phyloP scores from a whole-genome alignment of 257 asterid species.

The Dorcoceras hygrometricum region DNA sequence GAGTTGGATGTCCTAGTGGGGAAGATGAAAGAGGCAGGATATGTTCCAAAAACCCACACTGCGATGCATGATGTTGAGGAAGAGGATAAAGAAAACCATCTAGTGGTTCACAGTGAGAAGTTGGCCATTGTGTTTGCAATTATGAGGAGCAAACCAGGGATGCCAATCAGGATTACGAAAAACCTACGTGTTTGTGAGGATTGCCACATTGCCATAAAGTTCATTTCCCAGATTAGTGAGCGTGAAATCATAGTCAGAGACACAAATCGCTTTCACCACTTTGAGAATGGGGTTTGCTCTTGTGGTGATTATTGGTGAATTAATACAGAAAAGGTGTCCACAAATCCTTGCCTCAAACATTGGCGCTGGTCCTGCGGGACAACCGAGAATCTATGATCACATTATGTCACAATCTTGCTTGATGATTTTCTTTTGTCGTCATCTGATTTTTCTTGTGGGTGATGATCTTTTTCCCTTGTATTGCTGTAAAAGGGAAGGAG shows the following conservation, averaged over 20 bases:
- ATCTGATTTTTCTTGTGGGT: no score
- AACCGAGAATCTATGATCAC: neutral
- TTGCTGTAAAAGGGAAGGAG: no score
- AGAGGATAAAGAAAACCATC: slow-evolving; percentile 86
- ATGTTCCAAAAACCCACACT: slow-evolving; percentile 61
- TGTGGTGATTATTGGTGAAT: slow-evolving; percentile 92
- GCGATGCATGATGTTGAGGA: slow-evolving; percentile 92
- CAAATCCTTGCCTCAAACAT: neutral
- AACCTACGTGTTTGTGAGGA: slow-evolving; percentile 86
- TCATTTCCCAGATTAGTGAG: slow-evolving; percentile 63
- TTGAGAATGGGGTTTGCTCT: slow-evolving; percentile 71
- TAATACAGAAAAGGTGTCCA: neutral
- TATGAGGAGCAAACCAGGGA: slow-evolving; percentile 52
- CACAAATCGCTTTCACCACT: slow-evolving; percentile 79
- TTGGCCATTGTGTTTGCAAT: slow-evolving; percentile 77
- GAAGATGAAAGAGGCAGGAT: slow-evolving; percentile 79
- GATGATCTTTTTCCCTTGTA: no score
- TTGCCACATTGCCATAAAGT: slow-evolving; percentile 77
- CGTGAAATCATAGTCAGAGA: slow-evolving; percentile 75
- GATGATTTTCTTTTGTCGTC: neutral
- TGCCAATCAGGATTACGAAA: slow-evolving; percentile 66
- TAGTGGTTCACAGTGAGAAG: slow-evolving; percentile 84
- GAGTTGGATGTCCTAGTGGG: slow-evolving; percentile 65
- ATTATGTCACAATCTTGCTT: neutral
- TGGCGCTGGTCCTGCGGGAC: neutral